A percentile compares a stretch with the other conserved stretches of the same genome.
Conservation (phyloP, 129 eudicot genomes). For the Pulicaria dysenterica region DNA sequence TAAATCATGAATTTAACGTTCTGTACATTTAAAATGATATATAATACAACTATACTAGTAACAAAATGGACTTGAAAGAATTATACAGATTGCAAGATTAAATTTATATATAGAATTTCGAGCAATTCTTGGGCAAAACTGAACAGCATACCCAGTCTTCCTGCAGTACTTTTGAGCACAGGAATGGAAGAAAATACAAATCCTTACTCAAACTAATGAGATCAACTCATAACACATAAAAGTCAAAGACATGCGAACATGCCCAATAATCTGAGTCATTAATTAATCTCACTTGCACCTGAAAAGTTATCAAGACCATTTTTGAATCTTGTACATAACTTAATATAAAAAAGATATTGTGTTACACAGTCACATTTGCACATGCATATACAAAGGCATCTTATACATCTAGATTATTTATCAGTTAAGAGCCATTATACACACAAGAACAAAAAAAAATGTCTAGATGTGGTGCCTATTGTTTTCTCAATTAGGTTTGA, state of each 20-base stretch:
- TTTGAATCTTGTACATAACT: background rate
- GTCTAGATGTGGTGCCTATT: background rate
- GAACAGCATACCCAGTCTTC: background rate
- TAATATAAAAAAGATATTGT: background rate
- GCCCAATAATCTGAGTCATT: background rate
- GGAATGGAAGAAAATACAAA: background rate
- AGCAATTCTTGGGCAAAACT: background rate
- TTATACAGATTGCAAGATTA: background rate
- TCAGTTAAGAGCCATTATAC: background rate
- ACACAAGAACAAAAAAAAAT: background rate
- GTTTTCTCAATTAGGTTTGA: background rate
- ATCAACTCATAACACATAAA: background rate
- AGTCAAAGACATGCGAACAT: background rate
- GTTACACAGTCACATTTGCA: background rate
- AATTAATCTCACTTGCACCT: background rate
- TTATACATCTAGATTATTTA: background rate
- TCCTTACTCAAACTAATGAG: background rate
- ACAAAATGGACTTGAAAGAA: background rate
- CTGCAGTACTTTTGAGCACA: background rate
- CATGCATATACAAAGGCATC: background rate
- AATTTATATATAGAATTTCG: background rate
- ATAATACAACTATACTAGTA: background rate
- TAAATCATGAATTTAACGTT: background rate
- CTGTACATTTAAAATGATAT: background rate
- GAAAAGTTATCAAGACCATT: background rate